Percentiles rank a stretch among this genome's conserved stretches.
Evolutionary conservation across 192 early-diverging fungal species (phyloP).

Genomic region (Podila horticola): DNA sequence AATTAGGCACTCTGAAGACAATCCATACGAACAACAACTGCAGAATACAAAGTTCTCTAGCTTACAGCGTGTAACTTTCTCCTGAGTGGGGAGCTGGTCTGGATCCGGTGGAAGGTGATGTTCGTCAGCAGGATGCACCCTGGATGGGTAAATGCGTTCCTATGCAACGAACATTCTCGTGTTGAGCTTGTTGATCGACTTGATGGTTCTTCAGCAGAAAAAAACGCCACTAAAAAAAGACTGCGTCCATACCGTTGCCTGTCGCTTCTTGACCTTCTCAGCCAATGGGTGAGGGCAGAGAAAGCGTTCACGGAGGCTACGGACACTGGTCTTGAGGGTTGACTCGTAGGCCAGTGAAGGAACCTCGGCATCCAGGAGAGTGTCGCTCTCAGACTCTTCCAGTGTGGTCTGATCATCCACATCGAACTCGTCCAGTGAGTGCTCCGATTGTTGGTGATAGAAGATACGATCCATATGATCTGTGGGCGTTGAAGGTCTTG

Average conservation of each 20-base stretch:
- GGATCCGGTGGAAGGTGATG: constrained; percentile 34
- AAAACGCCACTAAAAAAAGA: not conserved
- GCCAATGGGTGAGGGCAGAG: constrained; percentile 25
- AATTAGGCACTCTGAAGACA: not conserved
- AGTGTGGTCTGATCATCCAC: not conserved
- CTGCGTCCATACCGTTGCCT: constrained; percentile 13
- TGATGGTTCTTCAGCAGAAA: too few relatives aligned
- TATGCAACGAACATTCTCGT: not conserved
- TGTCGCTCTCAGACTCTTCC: constrained; percentile 16
- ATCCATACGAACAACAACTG: not conserved
- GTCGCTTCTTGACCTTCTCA: constrained; percentile 8
- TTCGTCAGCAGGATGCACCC: constrained; percentile 27
- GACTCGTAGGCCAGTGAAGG: not conserved
- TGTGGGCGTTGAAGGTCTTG: too few relatives aligned
- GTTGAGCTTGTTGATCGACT: not conserved
- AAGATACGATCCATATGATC: not conserved
- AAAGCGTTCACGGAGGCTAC: constrained; percentile 28
- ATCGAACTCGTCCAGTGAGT: not conserved
- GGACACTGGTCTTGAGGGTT: not conserved
- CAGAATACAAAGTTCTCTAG: not conserved
- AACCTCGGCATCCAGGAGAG: constrained; percentile 5
- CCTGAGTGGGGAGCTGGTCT: constrained; percentile 21
- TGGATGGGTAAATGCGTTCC: constrained; percentile 22
- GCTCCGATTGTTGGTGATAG: not conserved
- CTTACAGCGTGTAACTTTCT: constrained; percentile 25